phyloP scores from a whole-genome alignment of 2,329 filamentous ascomycete genomes.

The Colletotrichum echinochloae region DNA sequence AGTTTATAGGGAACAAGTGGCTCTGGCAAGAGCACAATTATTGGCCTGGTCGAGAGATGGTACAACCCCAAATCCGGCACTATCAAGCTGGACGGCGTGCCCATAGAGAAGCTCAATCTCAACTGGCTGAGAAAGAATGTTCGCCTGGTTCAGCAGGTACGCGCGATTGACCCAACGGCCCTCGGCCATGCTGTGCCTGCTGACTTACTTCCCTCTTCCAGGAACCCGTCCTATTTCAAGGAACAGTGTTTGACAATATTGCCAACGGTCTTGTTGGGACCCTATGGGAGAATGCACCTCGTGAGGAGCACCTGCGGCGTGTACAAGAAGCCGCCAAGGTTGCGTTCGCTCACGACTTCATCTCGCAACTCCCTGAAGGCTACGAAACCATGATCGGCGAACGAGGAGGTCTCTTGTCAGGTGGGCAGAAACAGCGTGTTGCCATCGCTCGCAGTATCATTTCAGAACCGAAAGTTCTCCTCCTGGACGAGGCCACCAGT shows the following conservation, averaged over 20 bases:
- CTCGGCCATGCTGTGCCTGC: no score
- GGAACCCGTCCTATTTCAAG: slow-evolving; percentile 55
- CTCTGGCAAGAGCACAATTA: slow-evolving; percentile 55
- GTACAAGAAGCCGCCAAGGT: slow-evolving; percentile 57
- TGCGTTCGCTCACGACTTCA: slow-evolving; percentile 61
- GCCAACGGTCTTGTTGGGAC: slow-evolving; percentile 58
- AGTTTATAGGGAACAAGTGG: slow-evolving; percentile 45
- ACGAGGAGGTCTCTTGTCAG: slow-evolving; percentile 69
- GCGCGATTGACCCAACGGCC: not conserved
- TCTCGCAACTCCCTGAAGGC: slow-evolving; percentile 58
- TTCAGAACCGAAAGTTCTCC: slow-evolving; percentile 63
- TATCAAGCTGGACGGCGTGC: slow-evolving; percentile 52
- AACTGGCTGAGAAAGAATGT: slow-evolving; percentile 54
- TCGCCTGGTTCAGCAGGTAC: slow-evolving; percentile 52
- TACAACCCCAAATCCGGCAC: slow-evolving; percentile 50
- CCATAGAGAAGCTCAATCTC: slow-evolving; percentile 51
- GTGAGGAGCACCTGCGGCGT: slow-evolving; percentile 53
- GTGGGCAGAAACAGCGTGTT: slow-evolving; percentile 75
- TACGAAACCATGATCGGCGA: slow-evolving; percentile 71
- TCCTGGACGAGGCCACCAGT: slow-evolving; percentile 76
- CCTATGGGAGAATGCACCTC: slow-evolving; percentile 38
- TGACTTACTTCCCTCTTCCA: slow-evolving; percentile 40
- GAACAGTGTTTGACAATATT: slow-evolving; percentile 63
- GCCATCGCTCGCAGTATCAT: slow-evolving; percentile 65
- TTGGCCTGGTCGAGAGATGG: slow-evolving; percentile 55